Conservation (phyloP, 1,139 yeast genomes). For the Diutina mesorugosa region DNA sequence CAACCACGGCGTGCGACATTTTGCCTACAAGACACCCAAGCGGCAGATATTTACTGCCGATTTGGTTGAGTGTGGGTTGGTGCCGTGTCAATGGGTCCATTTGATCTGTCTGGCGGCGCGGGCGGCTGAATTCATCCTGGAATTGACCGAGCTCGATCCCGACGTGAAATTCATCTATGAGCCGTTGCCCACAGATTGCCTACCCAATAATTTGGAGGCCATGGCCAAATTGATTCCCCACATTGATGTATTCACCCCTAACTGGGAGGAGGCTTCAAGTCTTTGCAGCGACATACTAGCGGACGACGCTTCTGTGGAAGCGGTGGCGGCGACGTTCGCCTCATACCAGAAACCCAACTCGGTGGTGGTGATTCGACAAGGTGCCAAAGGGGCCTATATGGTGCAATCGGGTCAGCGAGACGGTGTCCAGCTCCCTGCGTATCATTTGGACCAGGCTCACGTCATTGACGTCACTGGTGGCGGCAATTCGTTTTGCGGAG, state of each 20-base stretch:
- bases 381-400: constrained; percentile 47
- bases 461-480: constrained; percentile 92
- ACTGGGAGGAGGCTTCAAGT: constrained; percentile 60
- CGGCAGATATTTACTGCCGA: constrained; percentile 52
- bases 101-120: constrained; percentile 45
- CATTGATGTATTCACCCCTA: constrained; percentile 66
- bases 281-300: constrained; percentile 7
- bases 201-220: constrained; percentile 28
- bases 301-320: constrained; percentile 11
- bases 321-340: constrained; percentile 25
- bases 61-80: constrained; percentile 25
- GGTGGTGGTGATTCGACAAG: constrained; percentile 58
- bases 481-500: constrained; percentile 85
- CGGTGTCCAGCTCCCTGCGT: constrained; percentile 50
- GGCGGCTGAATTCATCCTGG: constrained; percentile 23
- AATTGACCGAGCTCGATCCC: constrained; percentile 12
- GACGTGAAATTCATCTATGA: constrained; percentile 50
- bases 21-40: constrained; percentile 41
- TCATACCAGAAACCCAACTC: constrained; percentile 24
- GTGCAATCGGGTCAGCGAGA: constrained; percentile 6
- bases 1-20: constrained; percentile 42
- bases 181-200: constrained; percentile 73
- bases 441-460: constrained; percentile 36
- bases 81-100: constrained; percentile 43
- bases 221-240: constrained; percentile 29